Evolutionary conservation across 2,329 filamentous ascomycete genomes (phyloP).

Genomic region (Curvularia sp.): DNA sequence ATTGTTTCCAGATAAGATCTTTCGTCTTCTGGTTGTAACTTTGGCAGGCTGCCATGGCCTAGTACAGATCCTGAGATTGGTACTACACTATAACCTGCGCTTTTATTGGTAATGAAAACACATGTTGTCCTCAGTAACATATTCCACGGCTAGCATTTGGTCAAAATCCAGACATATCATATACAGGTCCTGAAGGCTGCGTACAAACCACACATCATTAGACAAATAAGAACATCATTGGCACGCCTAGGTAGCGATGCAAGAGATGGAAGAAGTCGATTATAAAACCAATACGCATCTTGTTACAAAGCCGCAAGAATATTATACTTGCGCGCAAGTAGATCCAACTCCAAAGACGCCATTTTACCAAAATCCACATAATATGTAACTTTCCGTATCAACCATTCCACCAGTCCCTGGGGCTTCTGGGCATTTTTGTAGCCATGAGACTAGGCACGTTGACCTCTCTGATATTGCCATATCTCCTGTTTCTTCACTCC

Average conservation of each 20-base stretch:
- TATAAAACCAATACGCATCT: not conserved
- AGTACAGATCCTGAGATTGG: no score
- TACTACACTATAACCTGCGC: no score
- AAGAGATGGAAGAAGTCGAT: not conserved
- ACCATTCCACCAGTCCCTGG: not conserved
- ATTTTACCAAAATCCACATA: not conserved
- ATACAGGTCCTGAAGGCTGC: not conserved
- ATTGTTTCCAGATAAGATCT: no score
- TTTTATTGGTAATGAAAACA: no score
- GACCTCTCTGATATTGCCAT: conserved; percentile 29
- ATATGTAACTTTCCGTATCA: no score
- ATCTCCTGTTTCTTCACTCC: conserved; percentile 15
- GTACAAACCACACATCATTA: not conserved
- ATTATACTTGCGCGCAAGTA: not conserved
- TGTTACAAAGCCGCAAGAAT: not conserved
- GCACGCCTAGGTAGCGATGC: not conserved
- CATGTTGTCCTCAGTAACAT: no score
- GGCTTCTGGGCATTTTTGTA: no score
- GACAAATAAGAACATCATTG: not conserved
- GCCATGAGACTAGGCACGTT: not conserved
- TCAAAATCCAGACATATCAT: not conserved
- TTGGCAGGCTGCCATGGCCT: no score
- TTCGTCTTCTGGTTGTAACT: no score
- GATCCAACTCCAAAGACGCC: not conserved
- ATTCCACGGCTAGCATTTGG: no score